Base-by-base conservation (phyloP, 1,284 basidiomycete genomes). In the Irpex lacteus region DNA sequence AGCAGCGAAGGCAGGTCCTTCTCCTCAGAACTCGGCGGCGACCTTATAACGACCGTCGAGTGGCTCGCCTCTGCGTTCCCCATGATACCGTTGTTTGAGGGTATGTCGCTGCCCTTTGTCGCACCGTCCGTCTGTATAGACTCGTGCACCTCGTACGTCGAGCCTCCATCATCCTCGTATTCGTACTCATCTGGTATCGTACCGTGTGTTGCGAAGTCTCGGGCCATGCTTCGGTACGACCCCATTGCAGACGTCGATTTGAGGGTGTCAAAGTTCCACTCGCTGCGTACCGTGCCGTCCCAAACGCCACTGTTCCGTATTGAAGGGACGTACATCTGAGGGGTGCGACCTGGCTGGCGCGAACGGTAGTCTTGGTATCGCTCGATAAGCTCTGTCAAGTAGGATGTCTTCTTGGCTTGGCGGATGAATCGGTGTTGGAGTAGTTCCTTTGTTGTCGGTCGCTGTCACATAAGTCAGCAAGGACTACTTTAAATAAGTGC, bases 181-280 rank as follows among this genome's bases (percentile, higher is more conserved):
- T 78, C 78, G 21, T 53, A 53, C 59, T 85, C 76, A 59, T 82
- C 80, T 11, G 78, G 77, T 21, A 82, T 81, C 80, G 85, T 85
- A 38, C 81, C 86, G 13, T 80, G 76, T n/a, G 82, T 83, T 74
- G 85, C 80, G 9, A 90, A 76, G 69, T 90, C 90, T 69, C 82
- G 85, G 5, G 86, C 81, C 80, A 88, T 87, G 66, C 82, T 88
- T 63, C 83, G 84, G 73, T 88, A 85, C 2, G 89, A 88, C 57
- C 90, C 90, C 86, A 92, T 88, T 15, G 85, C 86, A 32, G 88
- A 85, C 9, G 87, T 82, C 38, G 89, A 85, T 67, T 85, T 89
- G 69, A 97, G 81, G 1, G 95, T 98, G 69, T 98, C 95, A 76
- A 98, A 99, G 74, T 94, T 94, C 96, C 96, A 98, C 67, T 96